Evolutionary conservation across 768 basidiomycete species (phyloP).

Genomic region (Boletellus ananas): DNA sequence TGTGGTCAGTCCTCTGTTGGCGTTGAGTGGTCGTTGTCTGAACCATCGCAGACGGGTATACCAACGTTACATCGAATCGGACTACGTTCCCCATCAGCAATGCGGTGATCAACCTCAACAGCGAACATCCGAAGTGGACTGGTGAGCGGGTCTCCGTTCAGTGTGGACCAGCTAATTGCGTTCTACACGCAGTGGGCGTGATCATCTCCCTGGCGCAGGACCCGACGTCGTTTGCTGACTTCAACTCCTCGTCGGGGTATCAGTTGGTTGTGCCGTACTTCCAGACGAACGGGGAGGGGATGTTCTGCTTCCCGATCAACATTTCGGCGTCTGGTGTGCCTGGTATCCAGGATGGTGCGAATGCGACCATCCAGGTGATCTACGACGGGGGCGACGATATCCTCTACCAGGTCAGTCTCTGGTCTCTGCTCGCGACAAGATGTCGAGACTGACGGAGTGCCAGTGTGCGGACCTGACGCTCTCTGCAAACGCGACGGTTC

Average conservation of each 20-base stretch:
- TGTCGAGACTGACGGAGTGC: background rate
- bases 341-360: constrained; percentile 56
- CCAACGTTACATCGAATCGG: constrained; percentile 45
- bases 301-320: constrained; percentile 65
- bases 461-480: constrained; percentile 82
- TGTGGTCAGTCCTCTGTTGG: constrained; percentile 50
- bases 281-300: constrained; percentile 52
- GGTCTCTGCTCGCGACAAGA: background rate
- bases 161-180: background rate
- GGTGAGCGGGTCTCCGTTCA: background rate
- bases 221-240: constrained; percentile 62
- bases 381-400: constrained; percentile 69
- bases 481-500: constrained; percentile 46
- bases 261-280: constrained; percentile 46
- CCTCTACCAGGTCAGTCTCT: constrained; percentile 57
- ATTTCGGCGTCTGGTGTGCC: constrained; percentile 46
- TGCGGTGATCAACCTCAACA: constrained; percentile 46
- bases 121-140: background rate
- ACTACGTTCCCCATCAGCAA: constrained; percentile 64
- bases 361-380: constrained; percentile 69
- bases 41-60: constrained; percentile 47
- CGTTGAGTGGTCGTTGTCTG: background rate
- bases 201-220: constrained; percentile 52
- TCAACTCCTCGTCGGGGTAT: constrained; percentile 41
- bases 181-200: constrained; percentile 42